Evolutionary conservation across 2,329 filamentous ascomycete species (phyloP).

Genomic region (Fusarium newnesense): DNA sequence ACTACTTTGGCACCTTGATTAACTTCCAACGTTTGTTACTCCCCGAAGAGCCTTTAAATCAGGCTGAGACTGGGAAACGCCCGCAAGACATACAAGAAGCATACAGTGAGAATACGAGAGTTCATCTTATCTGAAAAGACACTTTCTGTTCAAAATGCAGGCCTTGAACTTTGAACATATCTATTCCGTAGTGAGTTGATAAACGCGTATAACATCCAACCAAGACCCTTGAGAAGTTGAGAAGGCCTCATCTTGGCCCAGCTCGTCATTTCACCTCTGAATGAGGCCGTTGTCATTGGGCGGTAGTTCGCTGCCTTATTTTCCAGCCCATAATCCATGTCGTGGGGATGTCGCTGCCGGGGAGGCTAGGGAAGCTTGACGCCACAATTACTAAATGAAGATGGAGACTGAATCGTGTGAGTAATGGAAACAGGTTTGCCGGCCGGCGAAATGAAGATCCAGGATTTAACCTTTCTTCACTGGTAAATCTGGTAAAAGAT

Average conservation of each 20-base stretch:
- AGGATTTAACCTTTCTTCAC: neutral
- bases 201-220: neutral
- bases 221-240: neutral
- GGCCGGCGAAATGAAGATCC: neutral
- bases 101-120: accelerated
- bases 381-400: neutral
- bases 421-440: neutral
- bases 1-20: no score
- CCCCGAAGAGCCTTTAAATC: neutral
- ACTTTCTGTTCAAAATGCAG: neutral
- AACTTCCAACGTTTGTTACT: neutral
- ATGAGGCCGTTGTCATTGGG: neutral
- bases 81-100: neutral
- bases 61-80: accelerated
- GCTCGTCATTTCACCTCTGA: neutral
- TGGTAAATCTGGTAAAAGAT: neutral
- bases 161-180: no score
- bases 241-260: neutral
- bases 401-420: neutral
- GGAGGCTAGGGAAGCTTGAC: neutral
- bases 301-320: neutral
- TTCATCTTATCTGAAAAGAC: neutral
- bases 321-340: neutral
- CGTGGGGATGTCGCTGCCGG: neutral
- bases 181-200: neutral